These are phyloP conservation scores for Solanum piurae DNA, from an alignment of 257 asterid species.

Conservation along the genomic window DNA sequence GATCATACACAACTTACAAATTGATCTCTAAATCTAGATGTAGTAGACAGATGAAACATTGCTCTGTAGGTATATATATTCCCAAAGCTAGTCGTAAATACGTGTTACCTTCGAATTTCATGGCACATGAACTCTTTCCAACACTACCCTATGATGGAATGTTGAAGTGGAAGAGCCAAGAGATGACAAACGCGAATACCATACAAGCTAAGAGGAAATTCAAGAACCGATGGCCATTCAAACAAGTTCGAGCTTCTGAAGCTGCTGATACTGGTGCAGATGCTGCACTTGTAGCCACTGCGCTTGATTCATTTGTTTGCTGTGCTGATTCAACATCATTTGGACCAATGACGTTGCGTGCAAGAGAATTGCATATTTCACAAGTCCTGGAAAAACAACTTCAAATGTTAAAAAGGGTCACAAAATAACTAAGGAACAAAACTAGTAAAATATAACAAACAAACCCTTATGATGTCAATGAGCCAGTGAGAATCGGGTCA, in stretches of 20 bases:
- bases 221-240: constrained; percentile 61
- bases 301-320: constrained; percentile 25
- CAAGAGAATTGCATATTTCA: constrained; percentile 80
- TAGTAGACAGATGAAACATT: not conserved
- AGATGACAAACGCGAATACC: constrained; percentile 85
- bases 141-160: constrained; percentile 41
- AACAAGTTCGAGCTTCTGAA: constrained; percentile 34
- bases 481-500: not conserved
- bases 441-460: not conserved
- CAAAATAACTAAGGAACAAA: not conserved
- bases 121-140: not conserved
- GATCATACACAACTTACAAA: not conserved
- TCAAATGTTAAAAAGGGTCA: not conserved
- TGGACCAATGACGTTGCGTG: constrained; percentile 60
- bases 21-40: not conserved
- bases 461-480: not conserved
- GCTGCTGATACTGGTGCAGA: constrained; percentile 11
- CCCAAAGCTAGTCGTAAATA: not conserved
- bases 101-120: not conserved
- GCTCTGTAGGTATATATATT: not conserved
- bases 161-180: constrained; percentile 90
- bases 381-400: constrained; percentile 48
- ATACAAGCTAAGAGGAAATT: constrained; percentile 77
- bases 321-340: constrained; percentile 35
- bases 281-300: constrained; percentile 11